A percentile compares a stretch with the other conserved stretches of the same genome.
phyloP scores from a whole-genome alignment of 2,329 filamentous ascomycete species.

The Pseudonectria foliicola region DNA sequence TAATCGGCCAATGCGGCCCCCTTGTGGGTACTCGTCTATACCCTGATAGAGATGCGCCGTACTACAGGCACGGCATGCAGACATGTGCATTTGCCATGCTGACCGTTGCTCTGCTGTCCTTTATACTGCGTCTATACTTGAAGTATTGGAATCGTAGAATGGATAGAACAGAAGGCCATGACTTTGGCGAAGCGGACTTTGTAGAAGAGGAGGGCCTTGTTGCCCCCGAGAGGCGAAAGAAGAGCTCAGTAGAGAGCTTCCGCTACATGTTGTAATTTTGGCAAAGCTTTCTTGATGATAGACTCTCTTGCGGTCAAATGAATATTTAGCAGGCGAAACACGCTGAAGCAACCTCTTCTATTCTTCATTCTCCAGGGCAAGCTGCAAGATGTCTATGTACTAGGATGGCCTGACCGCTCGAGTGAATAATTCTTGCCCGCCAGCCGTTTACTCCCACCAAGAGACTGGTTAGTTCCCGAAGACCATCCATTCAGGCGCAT shows the following conservation, averaged over 20 bases:
- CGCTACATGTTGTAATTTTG: conserved; percentile 39
- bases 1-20: conserved; percentile 75
- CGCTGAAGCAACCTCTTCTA: no score
- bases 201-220: conserved; percentile 36
- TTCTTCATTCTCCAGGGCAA: no score
- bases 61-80: conserved; percentile 56
- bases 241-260: conserved; percentile 25
- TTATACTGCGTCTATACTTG: conserved; percentile 47
- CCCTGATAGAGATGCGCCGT: conserved; percentile 52
- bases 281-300: conserved; percentile 1
- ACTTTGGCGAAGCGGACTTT: conserved; percentile 11
- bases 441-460: neutral
- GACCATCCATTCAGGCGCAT: conserved; percentile 26
- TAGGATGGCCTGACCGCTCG: no score
- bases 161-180: conserved; percentile 28
- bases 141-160: conserved; percentile 41
- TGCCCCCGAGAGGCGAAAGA: conserved; percentile 20
- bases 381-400: no score
- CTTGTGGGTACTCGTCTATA: conserved; percentile 62
- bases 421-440: no score
- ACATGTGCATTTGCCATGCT: conserved; percentile 58
- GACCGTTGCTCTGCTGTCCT: conserved; percentile 49
- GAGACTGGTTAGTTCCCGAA: conserved; percentile 15
- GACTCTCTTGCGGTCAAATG: neutral
- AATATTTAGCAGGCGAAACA: neutral